Conservation (phyloP, 1,284 basidiomycete species). For the Irpex rosettiformis region DNA sequence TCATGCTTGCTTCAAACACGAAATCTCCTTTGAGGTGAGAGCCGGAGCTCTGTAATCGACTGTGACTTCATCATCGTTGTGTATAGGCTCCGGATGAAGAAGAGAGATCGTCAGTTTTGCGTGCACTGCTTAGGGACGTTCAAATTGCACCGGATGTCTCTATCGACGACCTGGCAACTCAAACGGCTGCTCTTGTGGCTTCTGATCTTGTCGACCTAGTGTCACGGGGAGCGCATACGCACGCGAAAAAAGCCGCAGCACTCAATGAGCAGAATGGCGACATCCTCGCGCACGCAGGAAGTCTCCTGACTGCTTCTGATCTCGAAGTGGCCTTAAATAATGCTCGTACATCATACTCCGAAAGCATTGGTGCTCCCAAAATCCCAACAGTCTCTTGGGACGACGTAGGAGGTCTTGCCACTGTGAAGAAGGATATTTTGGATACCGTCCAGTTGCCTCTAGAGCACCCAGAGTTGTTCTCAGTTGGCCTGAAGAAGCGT, state of each 20-base stretch:
- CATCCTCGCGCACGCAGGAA: not conserved
- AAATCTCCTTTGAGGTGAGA: constrained; percentile 67
- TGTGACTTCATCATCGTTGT: constrained; percentile 3
- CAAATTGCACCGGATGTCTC: constrained; percentile 78
- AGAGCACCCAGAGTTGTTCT: constrained; percentile 92
- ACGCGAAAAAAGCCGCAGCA: constrained; percentile 37
- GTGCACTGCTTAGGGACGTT: constrained; percentile 42
- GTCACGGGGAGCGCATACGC: constrained; percentile 54
- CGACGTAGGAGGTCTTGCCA: constrained; percentile 90
- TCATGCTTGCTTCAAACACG: constrained; percentile 84
- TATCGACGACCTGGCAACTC: constrained; percentile 69
- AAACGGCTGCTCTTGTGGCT: constrained; percentile 91
- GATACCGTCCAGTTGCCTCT: constrained; percentile 97
- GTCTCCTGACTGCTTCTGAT: constrained; percentile 45
- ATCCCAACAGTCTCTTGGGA: constrained; percentile 98
- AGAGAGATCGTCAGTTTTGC: constrained; percentile 67
- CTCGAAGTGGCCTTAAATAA: constrained; percentile 75
- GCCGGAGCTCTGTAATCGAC: constrained; percentile 33
- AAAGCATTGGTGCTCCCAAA: constrained; percentile 93
- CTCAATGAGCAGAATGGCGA: not conserved
- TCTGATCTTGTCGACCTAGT: constrained; percentile 80
- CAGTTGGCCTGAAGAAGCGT: constrained; percentile 91
- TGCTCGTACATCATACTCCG: constrained; percentile 80
- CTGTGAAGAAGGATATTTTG: constrained; percentile 91
- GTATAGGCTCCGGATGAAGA: constrained; percentile 76